Evolutionary conservation across 1,139 yeast species (phyloP), one percentile per base, ranked within the genome.

Genomic region (Casaregolazyma lundiana): DNA sequence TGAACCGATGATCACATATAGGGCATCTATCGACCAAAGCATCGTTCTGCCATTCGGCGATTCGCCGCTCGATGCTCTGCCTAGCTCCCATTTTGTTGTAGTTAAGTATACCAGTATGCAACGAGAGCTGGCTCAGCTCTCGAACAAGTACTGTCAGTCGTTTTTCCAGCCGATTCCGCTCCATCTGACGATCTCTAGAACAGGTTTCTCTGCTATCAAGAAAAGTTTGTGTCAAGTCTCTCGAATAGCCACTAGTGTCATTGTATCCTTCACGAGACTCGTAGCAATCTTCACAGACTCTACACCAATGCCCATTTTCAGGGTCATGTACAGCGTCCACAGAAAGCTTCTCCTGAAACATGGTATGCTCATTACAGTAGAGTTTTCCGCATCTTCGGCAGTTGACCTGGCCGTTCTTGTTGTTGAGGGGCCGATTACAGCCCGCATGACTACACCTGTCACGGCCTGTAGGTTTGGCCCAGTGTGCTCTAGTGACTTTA

Each of bases 41-140:
- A 55, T 83, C 94, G 49, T 73, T 72, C 51, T 78, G 78, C 97
- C 97, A 92, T 22, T 73, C 72, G 2, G 79, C 81, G n/a, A 81
- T 65, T 15, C 70, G 65, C 49, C 69, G 72, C 58, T 83, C 87
- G 18, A 74, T 66, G 22, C 60, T 63, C n/a, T 63, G 53, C 20
- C 69, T 58, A 19, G 54, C 50, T 26, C 56, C 57, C 34, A 56
- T 53, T 16, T 55, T 52, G 17, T 58, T 50, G 41, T 57, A 62
- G 41, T 54, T 56, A 20, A 65, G 55, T 37, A 61, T 26, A 7
- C 59, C 58, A 15, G 53, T 38, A 24, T 53, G 55, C 13, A 47
- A 49, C 15, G 57, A 52, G 41, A 48, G 51, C 22, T 43, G 52
- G 39, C 41, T 51, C 34, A 66, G 44, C 2, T 57, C 60, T 38